Base-by-base conservation (phyloP, 768 basidiomycete genomes). In the Suillus occidentalis region DNA sequence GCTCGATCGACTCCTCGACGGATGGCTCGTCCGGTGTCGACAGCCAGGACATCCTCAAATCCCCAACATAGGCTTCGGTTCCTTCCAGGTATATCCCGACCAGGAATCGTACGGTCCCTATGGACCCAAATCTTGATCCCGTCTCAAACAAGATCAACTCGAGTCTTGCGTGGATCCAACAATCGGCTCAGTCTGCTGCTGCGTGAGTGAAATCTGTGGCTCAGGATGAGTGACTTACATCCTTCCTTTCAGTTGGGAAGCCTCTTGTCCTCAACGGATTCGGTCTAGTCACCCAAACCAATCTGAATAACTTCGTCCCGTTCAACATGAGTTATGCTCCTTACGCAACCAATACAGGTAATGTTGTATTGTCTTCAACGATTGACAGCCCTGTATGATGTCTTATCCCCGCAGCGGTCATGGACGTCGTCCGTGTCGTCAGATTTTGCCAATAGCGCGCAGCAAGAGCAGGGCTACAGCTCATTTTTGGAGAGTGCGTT, bases 31-130 rank as follows among this genome's bases (percentile, higher is more conserved):
- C 78, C 40, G 88, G 88, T 42, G 86, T 90, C 22, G 89, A 91
- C 72, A 85, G 83, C 63, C 84, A 87, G 69, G 89, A 90, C 66
- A 87, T 90, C 60, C 65, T 81, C 62, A 84, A 74, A 86, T 87
- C 62, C 85, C 85, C 0, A 45, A 82, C 12, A 84, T 90, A 66
- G 83, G 81, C 14, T 89, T 88, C 67, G 77, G 81, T 42, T 79
- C 85, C n/a, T 88, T 88, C 80, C 87, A 85, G 64, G 68, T 89
- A 25, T 89, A 89, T 81, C 89, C 89, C 28, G 88, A 91, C 70
- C 89, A 90, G 72, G 80, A 85, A 65, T 71, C 74, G 42, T 89
- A 89, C 68, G 83, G 76, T 36, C 64, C 79, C 22, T 68, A 74
- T 36, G 85, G 85, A 88, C 71, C 82, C 85, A 16, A 80, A 77